Evolutionary conservation across 352 stramenopile genomes (phyloP), one percentile per base, ranked within the genome.

Genomic region (Phytophthora sp.): DNA sequence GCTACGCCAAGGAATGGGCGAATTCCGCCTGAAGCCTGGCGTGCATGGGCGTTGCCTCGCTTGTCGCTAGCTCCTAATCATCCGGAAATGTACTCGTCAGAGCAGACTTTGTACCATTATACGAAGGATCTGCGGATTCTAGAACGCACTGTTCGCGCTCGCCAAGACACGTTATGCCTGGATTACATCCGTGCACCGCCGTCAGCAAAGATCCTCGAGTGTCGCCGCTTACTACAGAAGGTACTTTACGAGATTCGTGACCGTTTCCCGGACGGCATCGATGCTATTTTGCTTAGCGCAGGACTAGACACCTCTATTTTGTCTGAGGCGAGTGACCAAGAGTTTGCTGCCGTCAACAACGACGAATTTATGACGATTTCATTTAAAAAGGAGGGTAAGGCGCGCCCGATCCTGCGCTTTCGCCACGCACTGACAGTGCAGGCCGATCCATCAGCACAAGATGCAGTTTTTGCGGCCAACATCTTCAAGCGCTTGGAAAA

Each of bases 81-180:
- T 46, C 57, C 61, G 8, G 70, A 74, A 37, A 87, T 83, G 79
- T 91, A 93, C 62, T 74, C 74, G 20, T 59, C 54, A 15, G 78
- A 87, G 44, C 84, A 93, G 62, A 82, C 76, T 13, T 41, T 89
- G 55, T 92, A 91, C 38, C 84, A 92, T 20, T 91, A 92, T 68
- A 86, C 79, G 27, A 92, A 91, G 15, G 80, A 88, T 21, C 21
- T 84, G 24, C 50, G 55, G 18, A 77, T 80, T 18, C 70, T 89
- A 21, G 56, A 66, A 12, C 62, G 69, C 6, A 57, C 80, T 21
- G 67, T 80, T 9, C 39, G 54, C 11, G 77, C 80, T 30, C 63
- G 75, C 5, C 34, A 67, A 17, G 37, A 68, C 10, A 66, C 75
- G 26, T 24, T 72, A 2, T 71, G 66, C 26, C 69, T 74, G 1